Base-by-base conservation (phyloP, 1,284 basidiomycete genomes). In the Psilocybe mexicana region DNA sequence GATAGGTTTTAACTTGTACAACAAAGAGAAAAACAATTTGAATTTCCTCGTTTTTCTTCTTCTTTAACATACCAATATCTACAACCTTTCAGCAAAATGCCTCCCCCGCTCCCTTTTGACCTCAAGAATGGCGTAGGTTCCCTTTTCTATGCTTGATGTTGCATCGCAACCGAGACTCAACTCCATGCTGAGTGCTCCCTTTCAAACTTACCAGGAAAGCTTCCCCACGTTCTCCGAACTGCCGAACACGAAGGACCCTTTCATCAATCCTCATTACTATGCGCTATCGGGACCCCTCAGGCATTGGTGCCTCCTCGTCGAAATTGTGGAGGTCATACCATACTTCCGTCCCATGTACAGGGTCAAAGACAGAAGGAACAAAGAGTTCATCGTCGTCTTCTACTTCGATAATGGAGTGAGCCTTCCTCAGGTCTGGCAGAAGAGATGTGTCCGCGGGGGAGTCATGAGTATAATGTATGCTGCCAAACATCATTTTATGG, bases 251-350 rank as follows among this genome's bases (percentile, higher is more conserved):
- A 26, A 61, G 12, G 61, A 63, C 52, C 52, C 59, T 26, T 49
- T 46, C n/a, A 44, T 12, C 3, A 40, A 40, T 12, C 38, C 38
- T 12, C 38, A 40, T 12, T 40, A 40, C 11, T 12, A 40, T n/a
- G 38, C 38, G n/a, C 11, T 40, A 11, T 40, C 38, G 14, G 38
- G 24, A 30, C 65, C 66, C 1, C 55, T 54, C 45, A 63, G 62
- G 24, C 70, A 71, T 55, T 70, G 69, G 68, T 70, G 69, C 51
- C 62, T 70, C 48, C 61, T 70, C 26, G 67, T 63, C 7, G 69
- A 71, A 52, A 66, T 71, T 42, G 54, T 64, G 6, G 49, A 62
- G 42, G 10, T 38, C 1, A 47, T 69, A n/a, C 55, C 59, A 1
- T 67, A 64, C 50, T 10, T 66, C 12, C 62, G 68, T 0, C 68